A percentile compares a stretch with the other conserved stretches of the same genome.
Evolutionary conservation across 306 rosid genomes (phyloP).

Genomic region (Nissolia schottii): DNA sequence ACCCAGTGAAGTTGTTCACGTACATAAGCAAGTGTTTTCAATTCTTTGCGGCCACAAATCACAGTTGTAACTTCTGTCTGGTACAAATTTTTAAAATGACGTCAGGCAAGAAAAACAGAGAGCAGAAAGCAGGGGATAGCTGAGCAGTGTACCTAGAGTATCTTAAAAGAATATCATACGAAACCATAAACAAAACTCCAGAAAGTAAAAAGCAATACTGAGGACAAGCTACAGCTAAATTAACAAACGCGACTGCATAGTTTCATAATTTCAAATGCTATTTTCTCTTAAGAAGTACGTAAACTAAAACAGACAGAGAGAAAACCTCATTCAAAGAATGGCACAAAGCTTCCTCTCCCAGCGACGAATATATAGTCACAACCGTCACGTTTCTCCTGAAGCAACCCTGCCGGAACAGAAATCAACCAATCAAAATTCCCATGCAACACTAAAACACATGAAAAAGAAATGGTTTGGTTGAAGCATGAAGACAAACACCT

Average conservation of each 20-base stretch:
- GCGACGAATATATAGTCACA: conserved; percentile 87
- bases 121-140: not conserved
- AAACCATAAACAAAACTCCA: not conserved
- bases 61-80: conserved; percentile 95
- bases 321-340: conserved; percentile 89
- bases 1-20: conserved; percentile 78
- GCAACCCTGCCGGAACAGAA: conserved; percentile 56
- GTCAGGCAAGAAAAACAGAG: not conserved
- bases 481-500: conserved; percentile 49
- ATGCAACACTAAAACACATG: not conserved
- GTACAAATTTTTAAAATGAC: conserved; percentile 20
- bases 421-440: not conserved
- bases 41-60: conserved; percentile 85
- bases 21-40: conserved; percentile 56
- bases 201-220: not conserved
- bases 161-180: not conserved
- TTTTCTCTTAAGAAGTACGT: too few species aligned
- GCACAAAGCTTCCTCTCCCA: conserved; percentile 93
- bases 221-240: conserved; percentile 15
- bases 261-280: too few species aligned
- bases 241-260: too few species aligned
- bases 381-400: conserved; percentile 90
- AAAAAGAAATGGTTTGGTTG: not conserved
- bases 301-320: conserved; percentile 30
- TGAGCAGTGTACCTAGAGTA: too few species aligned